A percentile compares a stretch with the other conserved stretches of the same genome.
phyloP scores from a whole-genome alignment of 2,329 filamentous ascomycete species.

The Colletotrichum falcatum region DNA sequence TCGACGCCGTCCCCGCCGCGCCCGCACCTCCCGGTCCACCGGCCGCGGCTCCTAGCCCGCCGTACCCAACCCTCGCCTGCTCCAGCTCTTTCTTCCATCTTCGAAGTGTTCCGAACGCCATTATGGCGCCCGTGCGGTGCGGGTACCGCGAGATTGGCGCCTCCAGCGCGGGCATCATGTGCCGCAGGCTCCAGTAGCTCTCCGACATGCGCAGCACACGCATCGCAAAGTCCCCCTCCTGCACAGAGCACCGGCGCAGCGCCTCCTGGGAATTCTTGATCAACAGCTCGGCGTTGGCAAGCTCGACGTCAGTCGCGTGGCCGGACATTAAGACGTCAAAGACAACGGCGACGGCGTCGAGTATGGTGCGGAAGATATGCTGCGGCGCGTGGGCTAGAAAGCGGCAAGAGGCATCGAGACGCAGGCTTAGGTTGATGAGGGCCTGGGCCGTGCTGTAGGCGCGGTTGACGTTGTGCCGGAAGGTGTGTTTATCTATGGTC shows the following conservation, averaged over 20 bases:
- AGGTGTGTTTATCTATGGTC: slow-evolving; percentile 51
- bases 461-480: slow-evolving; percentile 60
- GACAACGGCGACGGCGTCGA: slow-evolving; percentile 54
- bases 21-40: slow-evolving; percentile 20
- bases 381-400: slow-evolving; percentile 62
- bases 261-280: slow-evolving; percentile 44
- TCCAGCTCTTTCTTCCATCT: slow-evolving; percentile 59
- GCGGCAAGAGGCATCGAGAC: slow-evolving; percentile 40
- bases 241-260: slow-evolving; percentile 57
- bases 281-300: slow-evolving; percentile 38
- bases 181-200: slow-evolving; percentile 59
- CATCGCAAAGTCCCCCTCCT: slow-evolving; percentile 62
- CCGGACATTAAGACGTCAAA: slow-evolving; percentile 52
- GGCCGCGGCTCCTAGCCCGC: neutral
- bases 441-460: slow-evolving; percentile 61
- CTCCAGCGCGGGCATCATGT: slow-evolving; percentile 53
- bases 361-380: slow-evolving; percentile 60
- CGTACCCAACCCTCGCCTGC: slow-evolving; percentile 44
- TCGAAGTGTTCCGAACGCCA: slow-evolving; percentile 63
- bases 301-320: slow-evolving; percentile 41
- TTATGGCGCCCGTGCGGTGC: slow-evolving; percentile 61
- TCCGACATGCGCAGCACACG: slow-evolving; percentile 61
- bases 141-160: slow-evolving; percentile 56
- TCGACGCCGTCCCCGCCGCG: slow-evolving; percentile 26
- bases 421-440: slow-evolving; percentile 55